Evolutionary conservation across 1,284 basidiomycete species (phyloP).

Genomic region (Melampsora abietis-canadensis): DNA sequence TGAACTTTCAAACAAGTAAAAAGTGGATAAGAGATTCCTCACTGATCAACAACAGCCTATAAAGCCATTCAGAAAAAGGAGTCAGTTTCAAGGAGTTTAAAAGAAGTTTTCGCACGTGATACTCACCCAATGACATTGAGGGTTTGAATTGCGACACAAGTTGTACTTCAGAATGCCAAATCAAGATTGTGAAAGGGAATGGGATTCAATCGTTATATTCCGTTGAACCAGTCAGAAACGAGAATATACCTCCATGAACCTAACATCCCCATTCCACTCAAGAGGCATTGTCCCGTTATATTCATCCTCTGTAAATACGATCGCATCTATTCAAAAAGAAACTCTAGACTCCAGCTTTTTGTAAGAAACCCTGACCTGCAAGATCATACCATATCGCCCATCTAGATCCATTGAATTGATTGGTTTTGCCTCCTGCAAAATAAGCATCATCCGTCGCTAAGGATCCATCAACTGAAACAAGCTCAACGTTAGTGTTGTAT

Average conservation of each 20-base stretch:
- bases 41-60: neutral
- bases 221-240: neutral
- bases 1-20: neutral
- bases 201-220: no score
- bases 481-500: no score
- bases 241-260: neutral
- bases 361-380: neutral
- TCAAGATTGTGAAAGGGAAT: neutral
- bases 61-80: neutral
- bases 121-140: slow-evolving; percentile 9
- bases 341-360: neutral
- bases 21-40: neutral
- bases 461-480: neutral
- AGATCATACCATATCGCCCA: slow-evolving; percentile 2
- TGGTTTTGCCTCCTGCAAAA: neutral
- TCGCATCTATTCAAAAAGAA: neutral
- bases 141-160: neutral
- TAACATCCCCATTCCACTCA: slow-evolving; percentile 5
- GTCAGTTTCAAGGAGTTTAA: neutral
- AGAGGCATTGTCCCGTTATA: slow-evolving; percentile 10
- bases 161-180: neutral
- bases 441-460: neutral
- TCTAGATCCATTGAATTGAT: slow-evolving; percentile 3
- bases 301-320: slow-evolving; percentile 2
- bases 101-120: neutral